Conservation (phyloP, 148 eudicot genomes). For the Mesembryanthemum crystallinum region DNA sequence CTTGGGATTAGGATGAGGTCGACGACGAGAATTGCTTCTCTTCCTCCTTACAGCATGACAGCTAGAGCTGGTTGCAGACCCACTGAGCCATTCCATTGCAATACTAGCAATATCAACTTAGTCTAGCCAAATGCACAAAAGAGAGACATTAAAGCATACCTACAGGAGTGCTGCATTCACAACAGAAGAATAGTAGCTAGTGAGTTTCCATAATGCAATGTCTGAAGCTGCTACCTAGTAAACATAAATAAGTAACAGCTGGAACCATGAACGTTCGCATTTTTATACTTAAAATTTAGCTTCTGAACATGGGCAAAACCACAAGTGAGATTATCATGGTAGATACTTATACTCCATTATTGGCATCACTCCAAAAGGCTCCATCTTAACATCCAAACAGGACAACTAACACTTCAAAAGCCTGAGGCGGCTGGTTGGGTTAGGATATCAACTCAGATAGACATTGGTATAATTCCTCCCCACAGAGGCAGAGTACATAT, state of each 20-base stretch:
- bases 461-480: not conserved
- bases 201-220: too few relatives aligned
- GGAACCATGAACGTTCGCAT: not conserved
- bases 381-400: not conserved
- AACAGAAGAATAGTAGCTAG: not conserved
- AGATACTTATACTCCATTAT: not conserved
- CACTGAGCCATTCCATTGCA: conserved; percentile 22
- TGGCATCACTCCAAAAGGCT: not conserved
- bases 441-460: not conserved
- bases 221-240: not conserved
- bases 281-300: not conserved
- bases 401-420: not conserved
- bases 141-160: not conserved
- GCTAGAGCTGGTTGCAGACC: conserved; percentile 10
- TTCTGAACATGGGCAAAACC: not conserved
- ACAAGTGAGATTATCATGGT: not conserved
- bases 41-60: conserved; percentile 33
- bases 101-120: not conserved
- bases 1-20: conserved; percentile 40
- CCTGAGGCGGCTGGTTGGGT: not conserved
- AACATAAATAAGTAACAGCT: not conserved
- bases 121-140: not conserved
- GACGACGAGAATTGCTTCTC: conserved; percentile 38
- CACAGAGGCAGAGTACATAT: too few relatives aligned
- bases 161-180: not conserved